These are phyloP conservation scores for Rhizophagus sp. DNA, from an alignment of 192 early-diverging fungal species.

Conservation along the genomic window DNA sequence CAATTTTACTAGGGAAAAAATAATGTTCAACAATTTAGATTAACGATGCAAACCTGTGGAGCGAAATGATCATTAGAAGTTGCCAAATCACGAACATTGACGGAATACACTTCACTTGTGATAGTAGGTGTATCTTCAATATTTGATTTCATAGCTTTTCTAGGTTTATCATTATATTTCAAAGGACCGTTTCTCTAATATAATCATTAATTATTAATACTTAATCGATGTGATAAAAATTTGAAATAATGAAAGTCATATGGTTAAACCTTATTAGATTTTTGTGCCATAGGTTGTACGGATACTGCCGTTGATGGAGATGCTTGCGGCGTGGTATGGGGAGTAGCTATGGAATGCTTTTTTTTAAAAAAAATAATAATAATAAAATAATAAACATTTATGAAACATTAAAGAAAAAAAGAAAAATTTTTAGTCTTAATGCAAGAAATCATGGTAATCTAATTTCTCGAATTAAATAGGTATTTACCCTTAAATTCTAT, in stretches of 20 bases:
- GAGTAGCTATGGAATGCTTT: background rate
- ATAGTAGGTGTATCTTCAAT: constrained; percentile 28
- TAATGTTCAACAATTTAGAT: background rate
- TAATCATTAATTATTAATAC: background rate
- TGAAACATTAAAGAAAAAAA: background rate
- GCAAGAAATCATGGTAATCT: background rate
- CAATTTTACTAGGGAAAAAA: background rate
- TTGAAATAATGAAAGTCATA: background rate
- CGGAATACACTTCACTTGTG: constrained; percentile 26
- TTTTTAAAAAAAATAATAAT: background rate
- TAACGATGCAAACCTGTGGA: background rate
- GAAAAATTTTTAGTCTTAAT: background rate
- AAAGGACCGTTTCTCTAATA: background rate
- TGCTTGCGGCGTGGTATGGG: background rate
- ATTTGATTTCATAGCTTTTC: constrained; percentile 19
- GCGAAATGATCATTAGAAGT: background rate
- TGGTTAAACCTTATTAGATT: background rate
- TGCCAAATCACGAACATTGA: constrained; percentile 14
- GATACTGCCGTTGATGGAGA: background rate
- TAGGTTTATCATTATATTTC: constrained; percentile 22
- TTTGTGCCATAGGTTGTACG: background rate
- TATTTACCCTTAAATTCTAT: constrained; percentile 20
- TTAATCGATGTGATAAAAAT: background rate
- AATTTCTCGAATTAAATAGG: background rate
- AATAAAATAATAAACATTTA: too few relatives aligned